phyloP scores from a whole-genome alignment of 2,329 filamentous ascomycete genomes.

The Lecanoromycetidae sp. region DNA sequence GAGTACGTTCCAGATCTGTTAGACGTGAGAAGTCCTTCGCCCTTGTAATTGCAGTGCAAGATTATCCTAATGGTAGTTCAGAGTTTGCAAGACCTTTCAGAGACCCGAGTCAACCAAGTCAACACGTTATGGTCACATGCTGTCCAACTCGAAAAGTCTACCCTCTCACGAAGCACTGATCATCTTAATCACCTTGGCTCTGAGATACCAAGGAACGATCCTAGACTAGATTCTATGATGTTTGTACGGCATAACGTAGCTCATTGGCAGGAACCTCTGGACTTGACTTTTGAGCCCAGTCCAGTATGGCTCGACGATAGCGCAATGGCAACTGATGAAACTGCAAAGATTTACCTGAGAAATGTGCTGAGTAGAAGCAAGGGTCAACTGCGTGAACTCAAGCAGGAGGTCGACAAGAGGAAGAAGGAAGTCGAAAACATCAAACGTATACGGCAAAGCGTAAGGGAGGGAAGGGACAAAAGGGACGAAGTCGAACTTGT shows the following conservation, averaged over 20 bases:
- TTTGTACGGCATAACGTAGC: slow-evolving; percentile 86
- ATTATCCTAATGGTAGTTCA: slow-evolving; percentile 18
- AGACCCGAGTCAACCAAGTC: slow-evolving; percentile 72
- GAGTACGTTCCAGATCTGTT: slow-evolving; percentile 91
- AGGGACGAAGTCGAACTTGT: slow-evolving; percentile 81
- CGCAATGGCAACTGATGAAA: slow-evolving; percentile 71
- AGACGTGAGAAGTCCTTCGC: slow-evolving; percentile 47
- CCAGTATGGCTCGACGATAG: slow-evolving; percentile 96
- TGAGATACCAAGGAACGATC: slow-evolving; percentile 80
- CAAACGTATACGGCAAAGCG: slow-evolving; percentile 59
- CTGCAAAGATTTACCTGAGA: slow-evolving; percentile 77
- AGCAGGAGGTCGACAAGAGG: slow-evolving; percentile 75
- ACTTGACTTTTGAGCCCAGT: slow-evolving; percentile 83
- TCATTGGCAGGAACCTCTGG: slow-evolving; percentile 67
- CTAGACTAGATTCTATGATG: slow-evolving; percentile 91
- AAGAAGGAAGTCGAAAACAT: slow-evolving; percentile 69
- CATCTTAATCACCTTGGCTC: slow-evolving; percentile 60
- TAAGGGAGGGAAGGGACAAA: slow-evolving; percentile 75
- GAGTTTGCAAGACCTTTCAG: slow-evolving; percentile 79
- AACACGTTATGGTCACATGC: slow-evolving; percentile 79
- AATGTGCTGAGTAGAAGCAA: slow-evolving; percentile 91
- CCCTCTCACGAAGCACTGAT: slow-evolving; percentile 60
- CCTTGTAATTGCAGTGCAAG: background rate
- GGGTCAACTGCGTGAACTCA: slow-evolving; percentile 63
- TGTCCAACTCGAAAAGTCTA: slow-evolving; percentile 65